Conservation (phyloP, 352 stramenopile species). For the Phytophthora multivora region DNA sequence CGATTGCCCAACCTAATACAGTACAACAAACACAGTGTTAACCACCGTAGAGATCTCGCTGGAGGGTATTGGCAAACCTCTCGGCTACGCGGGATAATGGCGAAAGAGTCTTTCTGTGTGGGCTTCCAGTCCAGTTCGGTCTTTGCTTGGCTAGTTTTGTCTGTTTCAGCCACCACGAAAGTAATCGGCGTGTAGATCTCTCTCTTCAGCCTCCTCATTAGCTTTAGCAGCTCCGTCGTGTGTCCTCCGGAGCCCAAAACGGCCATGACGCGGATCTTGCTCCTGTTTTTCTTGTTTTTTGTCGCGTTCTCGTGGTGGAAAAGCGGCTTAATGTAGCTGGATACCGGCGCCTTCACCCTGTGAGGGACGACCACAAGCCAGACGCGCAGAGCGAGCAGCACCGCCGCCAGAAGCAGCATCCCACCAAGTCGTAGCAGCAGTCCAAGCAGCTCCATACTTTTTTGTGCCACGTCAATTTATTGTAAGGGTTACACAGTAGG, state of each 20-base stretch:
- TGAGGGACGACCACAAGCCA: slow-evolving; percentile 38
- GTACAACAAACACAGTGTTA: slow-evolving; percentile 1
- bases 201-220: slow-evolving; percentile 86
- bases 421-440: slow-evolving; percentile 17
- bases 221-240: slow-evolving; percentile 95
- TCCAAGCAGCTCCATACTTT: slow-evolving; percentile 29
- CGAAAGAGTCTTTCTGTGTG: slow-evolving; percentile 51
- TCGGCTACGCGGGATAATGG: slow-evolving; percentile 89
- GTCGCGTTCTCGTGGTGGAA: slow-evolving; percentile 22
- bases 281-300: slow-evolving; percentile 7
- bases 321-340: slow-evolving; percentile 24
- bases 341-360: slow-evolving; percentile 24
- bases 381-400: slow-evolving; percentile 32
- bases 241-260: slow-evolving; percentile 90
- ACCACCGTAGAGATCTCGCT: background rate
- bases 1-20: slow-evolving; percentile 89
- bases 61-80: slow-evolving; percentile 58
- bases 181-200: slow-evolving; percentile 84
- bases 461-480: slow-evolving; percentile 15
- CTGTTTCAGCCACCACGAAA: slow-evolving; percentile 91
- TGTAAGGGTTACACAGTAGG: background rate
- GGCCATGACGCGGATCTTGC: slow-evolving; percentile 66
- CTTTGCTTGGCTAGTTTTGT: slow-evolving; percentile 90
- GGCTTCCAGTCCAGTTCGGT: slow-evolving; percentile 72
- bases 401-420: slow-evolving; percentile 22